Conservation (phyloP, 2,329 filamentous ascomycete genomes). For the Fusarium papillatum region DNA sequence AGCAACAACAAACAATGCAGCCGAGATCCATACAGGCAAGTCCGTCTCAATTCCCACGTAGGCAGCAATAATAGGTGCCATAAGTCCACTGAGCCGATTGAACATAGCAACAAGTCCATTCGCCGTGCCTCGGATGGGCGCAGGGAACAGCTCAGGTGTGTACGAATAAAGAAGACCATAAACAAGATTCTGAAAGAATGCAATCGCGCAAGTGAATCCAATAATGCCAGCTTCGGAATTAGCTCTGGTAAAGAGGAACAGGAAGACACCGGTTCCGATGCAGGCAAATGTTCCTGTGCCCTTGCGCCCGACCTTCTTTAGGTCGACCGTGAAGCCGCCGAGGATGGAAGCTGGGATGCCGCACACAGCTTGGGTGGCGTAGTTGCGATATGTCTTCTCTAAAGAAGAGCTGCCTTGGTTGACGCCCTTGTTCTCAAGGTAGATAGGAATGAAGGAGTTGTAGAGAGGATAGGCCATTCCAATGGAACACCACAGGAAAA, state of each 20-base stretch:
- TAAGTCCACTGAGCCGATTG: conserved; percentile 53
- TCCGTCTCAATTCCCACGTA: conserved; percentile 55
- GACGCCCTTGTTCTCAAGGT: conserved; percentile 44
- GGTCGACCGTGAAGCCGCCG: conserved; percentile 36
- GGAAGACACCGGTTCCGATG: conserved; percentile 7
- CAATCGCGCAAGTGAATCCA: conserved; percentile 38
- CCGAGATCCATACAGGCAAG: conserved; percentile 58
- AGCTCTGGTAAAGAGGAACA: not conserved
- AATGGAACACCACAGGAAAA: conserved; percentile 70
- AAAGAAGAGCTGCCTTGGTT: not conserved
- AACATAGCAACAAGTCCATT: conserved; percentile 59
- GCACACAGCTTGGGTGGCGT: conserved; percentile 39
- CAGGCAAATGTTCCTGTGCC: conserved; percentile 35
- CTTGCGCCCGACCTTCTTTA: conserved; percentile 36
- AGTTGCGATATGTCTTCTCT: conserved; percentile 28
- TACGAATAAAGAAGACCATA: conserved; percentile 33
- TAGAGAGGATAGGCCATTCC: conserved; percentile 70
- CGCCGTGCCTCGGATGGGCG: conserved; percentile 65
- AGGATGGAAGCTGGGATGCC: conserved; percentile 37
- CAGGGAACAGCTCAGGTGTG: conserved; percentile 59
- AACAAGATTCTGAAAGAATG: conserved; percentile 40
- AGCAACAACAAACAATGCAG: conserved; percentile 57
- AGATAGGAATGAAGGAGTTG: conserved; percentile 59
- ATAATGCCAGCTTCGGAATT: conserved; percentile 23
- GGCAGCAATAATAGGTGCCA: conserved; percentile 58